Percentiles rank a stretch among this genome's conserved stretches.
Conservation (phyloP, 805 yeast genomes). For the Myxozyma vanderwaltii region DNA sequence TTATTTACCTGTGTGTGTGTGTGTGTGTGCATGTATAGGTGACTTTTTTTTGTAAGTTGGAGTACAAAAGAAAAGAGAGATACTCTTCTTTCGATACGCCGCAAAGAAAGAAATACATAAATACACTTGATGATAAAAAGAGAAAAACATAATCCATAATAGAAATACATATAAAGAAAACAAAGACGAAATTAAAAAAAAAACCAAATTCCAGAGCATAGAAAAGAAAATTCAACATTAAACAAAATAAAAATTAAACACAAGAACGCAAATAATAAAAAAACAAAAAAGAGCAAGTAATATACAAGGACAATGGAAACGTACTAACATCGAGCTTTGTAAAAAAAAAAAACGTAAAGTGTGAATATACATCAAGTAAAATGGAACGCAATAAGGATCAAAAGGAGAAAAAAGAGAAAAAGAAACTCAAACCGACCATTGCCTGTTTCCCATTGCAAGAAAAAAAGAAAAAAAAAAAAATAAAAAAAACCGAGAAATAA, state of each 20-base stretch:
- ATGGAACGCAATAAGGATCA: not conserved
- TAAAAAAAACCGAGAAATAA: not conserved
- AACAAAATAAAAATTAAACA: too few relatives aligned
- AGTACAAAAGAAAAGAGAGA: too few relatives aligned
- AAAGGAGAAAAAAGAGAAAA: not conserved
- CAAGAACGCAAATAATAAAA: too few relatives aligned
- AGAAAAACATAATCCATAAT: not conserved
- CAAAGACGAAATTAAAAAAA: not conserved
- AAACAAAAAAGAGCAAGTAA: not conserved
- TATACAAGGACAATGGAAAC: too few relatives aligned
- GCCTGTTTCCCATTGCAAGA: slow-evolving; percentile 1
- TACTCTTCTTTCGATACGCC: too few relatives aligned
- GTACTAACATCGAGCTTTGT: too few relatives aligned
- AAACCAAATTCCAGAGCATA: not conserved
- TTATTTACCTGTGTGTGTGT: not conserved
- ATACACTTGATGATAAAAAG: not conserved
- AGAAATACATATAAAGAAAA: not conserved
- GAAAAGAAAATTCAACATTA: not conserved
- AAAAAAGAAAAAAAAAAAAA: not conserved
- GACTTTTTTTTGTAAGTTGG: too few relatives aligned
- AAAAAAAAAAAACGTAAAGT: too few relatives aligned
- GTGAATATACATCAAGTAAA: not conserved
- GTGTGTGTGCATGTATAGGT: not conserved
- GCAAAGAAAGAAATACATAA: not conserved
- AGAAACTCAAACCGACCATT: slow-evolving; percentile 3